phyloP scores from a whole-genome alignment of 2,329 filamentous ascomycete species.

The Didymellaceae sp. region DNA sequence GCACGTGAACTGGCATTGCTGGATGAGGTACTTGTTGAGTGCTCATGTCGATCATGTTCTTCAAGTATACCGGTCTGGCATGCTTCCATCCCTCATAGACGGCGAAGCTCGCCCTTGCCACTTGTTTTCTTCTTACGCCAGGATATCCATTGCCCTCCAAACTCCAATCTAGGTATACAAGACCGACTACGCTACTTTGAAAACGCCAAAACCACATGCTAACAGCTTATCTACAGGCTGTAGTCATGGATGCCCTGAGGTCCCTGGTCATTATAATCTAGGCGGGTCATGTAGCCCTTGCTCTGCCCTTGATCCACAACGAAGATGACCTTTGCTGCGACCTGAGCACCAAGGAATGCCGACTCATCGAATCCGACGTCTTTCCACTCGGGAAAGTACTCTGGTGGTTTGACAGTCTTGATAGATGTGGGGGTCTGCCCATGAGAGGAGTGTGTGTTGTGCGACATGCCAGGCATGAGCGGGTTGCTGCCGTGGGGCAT shows the following conservation, averaged over 20 bases:
- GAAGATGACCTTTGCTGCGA: constrained; percentile 79
- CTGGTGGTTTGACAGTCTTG: constrained; percentile 77
- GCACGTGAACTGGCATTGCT: constrained; percentile 2
- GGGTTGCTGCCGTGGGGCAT: constrained; percentile 48
- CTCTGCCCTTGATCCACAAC: constrained; percentile 69
- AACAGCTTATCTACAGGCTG: constrained; percentile 32
- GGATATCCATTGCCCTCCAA: constrained; percentile 31
- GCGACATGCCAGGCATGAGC: constrained; percentile 43
- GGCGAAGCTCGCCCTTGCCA: not conserved
- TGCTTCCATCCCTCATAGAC: not conserved
- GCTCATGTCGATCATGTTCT: not conserved
- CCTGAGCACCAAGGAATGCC: constrained; percentile 84
- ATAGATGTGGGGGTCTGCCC: constrained; percentile 83
- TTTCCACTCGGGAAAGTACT: constrained; percentile 91
- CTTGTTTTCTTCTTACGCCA: constrained; percentile 23
- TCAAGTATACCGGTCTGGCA: not conserved
- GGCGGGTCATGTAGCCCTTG: constrained; percentile 73
- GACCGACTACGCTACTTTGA: not conserved
- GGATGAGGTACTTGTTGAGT: not conserved
- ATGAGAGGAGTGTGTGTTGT: constrained; percentile 66
- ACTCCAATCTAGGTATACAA: constrained; percentile 29
- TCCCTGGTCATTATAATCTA: constrained; percentile 72
- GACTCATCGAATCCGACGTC: constrained; percentile 78
- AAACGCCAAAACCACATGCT: constrained; percentile 3
- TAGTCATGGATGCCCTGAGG: constrained; percentile 69